Base-by-base conservation (phyloP, 306 rosid species). In the Cucumis melo region DNA sequence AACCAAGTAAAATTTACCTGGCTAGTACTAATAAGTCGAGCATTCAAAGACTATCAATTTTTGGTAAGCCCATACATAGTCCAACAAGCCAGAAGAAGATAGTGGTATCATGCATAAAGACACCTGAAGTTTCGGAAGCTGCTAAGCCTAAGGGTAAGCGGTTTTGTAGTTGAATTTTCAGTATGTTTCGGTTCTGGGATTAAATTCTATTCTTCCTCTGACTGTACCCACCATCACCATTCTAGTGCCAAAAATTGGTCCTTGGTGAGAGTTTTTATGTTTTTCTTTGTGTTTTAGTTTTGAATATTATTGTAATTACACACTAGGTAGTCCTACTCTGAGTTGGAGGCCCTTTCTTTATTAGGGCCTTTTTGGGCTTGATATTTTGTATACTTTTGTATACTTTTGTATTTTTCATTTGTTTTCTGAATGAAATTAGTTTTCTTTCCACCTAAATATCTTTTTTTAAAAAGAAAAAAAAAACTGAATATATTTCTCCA, bases 81-180 rank as follows among this genome's bases (percentile, higher is more conserved):
- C 76, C 76, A 39, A 78, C 64, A 77, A 89, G 66, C 84, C 83
- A 78, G 80, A 92, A 80, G 81, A 86, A 77, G 62, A 63, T 83
- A 23, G 73, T 64, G 54, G 82, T 88, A 44, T 82, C 88, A 42
- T 88, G 93, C 84, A 79, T 80, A 76, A 89, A 95, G 83, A 51
- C 91, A 75, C 79, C 91, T 19, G 98, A 92, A 63, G 81, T 88
- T 72, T 48, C 82, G 71, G 84, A 81, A 79, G 66, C 82, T 73
- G 74, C 83, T 53, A 86, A 86, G 39, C 85, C 93, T 57, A 84
- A 85, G 39, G 97, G 99, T 95, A 75, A 74, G 88, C 54, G 81
- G 44, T 76, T 60, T 73, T 65, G 24, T 51, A 4, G 74, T 54
- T 6, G 59, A 39, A 63, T 27, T 39, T 53, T 20, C 71, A n/a